Percentiles rank a stretch among this genome's conserved stretches.
phyloP scores from a whole-genome alignment of 495 filamentous ascomycete genomes.

The Penicillium nucicola region DNA sequence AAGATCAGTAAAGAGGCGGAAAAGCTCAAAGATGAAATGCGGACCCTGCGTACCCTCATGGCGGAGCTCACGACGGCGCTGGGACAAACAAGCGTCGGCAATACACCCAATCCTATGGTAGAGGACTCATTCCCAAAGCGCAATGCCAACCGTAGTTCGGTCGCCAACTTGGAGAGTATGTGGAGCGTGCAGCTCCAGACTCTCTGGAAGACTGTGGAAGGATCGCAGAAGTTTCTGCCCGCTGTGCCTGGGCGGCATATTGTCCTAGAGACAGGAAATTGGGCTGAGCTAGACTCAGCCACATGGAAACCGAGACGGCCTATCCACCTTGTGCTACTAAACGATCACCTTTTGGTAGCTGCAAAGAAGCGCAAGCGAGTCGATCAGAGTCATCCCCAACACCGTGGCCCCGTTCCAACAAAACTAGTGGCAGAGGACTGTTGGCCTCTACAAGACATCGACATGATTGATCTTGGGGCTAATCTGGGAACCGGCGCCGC shows the following conservation, averaged over 20 bases:
- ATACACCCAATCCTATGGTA: constrained; percentile 40
- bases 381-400: constrained; percentile 57
- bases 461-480: constrained; percentile 79
- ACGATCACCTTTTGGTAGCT: constrained; percentile 90
- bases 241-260: constrained; percentile 89
- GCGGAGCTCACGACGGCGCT: constrained; percentile 81
- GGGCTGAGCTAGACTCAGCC: constrained; percentile 95
- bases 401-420: constrained; percentile 58
- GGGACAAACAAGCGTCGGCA: constrained; percentile 59
- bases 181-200: constrained; percentile 81
- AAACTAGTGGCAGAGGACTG: constrained; percentile 91
- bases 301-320: constrained; percentile 87
- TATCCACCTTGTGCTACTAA: constrained; percentile 86
- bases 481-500: constrained; percentile 55
- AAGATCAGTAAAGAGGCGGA: constrained; percentile 99
- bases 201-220: constrained; percentile 93
- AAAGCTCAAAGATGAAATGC: constrained; percentile 95
- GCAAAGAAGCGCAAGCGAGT: constrained; percentile 85
- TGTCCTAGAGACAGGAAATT: constrained; percentile 80
- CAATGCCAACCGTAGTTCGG: constrained; percentile 51
- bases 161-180: constrained; percentile 92
- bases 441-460: constrained; percentile 91
- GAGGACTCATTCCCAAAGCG: constrained; percentile 50
- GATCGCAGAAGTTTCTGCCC: constrained; percentile 93
- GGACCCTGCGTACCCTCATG: constrained; percentile 81